phyloP scores from a whole-genome alignment of 371 early-diverging fungal genomes.

The Fennellomyces sp. region DNA sequence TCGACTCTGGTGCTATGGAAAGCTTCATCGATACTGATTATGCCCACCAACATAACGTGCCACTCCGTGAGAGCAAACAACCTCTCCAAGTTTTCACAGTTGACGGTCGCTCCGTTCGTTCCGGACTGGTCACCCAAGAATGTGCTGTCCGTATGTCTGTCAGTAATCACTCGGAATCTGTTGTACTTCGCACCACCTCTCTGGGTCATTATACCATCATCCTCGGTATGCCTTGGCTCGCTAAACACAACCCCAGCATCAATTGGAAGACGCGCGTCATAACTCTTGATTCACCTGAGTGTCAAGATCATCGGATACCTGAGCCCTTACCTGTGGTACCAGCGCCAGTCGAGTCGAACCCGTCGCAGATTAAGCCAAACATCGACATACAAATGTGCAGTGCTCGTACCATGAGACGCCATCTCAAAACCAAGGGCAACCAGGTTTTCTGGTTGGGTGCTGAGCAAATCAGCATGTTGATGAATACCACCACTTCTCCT shows the following conservation, averaged over 20 bases:
- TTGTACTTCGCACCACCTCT: neutral
- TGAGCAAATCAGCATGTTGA: neutral
- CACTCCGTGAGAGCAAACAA: neutral
- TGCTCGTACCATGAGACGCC: no score
- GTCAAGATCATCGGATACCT: neutral
- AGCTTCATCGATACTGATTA: conserved; percentile 1
- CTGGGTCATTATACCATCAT: conserved; percentile 10
- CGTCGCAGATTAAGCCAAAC: neutral
- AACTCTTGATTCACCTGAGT: neutral
- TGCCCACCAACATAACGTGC: neutral
- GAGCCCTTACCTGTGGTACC: neutral
- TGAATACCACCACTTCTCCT: neutral
- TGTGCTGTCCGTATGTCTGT: neutral
- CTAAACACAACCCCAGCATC: conserved; percentile 3
- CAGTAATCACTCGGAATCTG: neutral
- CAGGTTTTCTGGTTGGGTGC: neutral
- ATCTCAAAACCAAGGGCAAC: no score
- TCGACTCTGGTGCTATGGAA: conserved; percentile 6
- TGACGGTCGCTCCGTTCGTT: conserved; percentile 5
- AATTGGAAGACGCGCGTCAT: neutral
- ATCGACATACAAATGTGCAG: neutral
- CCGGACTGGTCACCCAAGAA: conserved; percentile 5
- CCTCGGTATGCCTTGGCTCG: conserved; percentile 14
- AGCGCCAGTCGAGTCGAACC: neutral
- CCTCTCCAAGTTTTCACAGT: neutral